A percentile compares a stretch with the other conserved stretches of the same genome.
Evolutionary conservation across 345 rosid genomes (phyloP).

Genomic region (Populus simonii): DNA sequence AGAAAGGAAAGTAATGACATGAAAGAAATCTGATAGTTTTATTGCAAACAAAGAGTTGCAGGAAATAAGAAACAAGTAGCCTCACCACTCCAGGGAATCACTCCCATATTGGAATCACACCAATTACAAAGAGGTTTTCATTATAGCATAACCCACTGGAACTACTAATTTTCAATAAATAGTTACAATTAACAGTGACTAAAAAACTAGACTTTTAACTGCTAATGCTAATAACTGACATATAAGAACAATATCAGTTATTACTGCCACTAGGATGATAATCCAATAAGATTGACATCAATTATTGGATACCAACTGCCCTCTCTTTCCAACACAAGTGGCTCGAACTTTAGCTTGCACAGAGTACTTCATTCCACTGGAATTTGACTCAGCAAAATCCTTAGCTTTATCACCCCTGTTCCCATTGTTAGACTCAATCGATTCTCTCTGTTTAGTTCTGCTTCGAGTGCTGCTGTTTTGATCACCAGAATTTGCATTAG

Average conservation of each 20-base stretch:
- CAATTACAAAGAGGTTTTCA: not conserved
- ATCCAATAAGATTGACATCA: not conserved
- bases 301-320: not conserved
- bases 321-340: not conserved
- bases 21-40: not conserved
- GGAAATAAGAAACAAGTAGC: not conserved
- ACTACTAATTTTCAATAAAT: not conserved
- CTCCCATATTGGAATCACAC: not conserved
- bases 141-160: not conserved
- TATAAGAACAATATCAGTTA: not conserved
- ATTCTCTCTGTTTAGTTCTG: not conserved
- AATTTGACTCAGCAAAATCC: not conserved
- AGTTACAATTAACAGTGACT: not conserved
- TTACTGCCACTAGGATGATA: not conserved
- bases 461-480: not conserved
- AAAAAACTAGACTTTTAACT: not conserved
- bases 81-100: not conserved
- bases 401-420: no score
- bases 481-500: not conserved
- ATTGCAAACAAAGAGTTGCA: not conserved
- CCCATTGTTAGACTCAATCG: not conserved
- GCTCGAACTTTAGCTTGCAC: not conserved
- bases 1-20: not conserved
- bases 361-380: not conserved
- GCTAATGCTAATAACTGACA: not conserved